Percentiles rank a stretch among this genome's conserved stretches.
phyloP scores from a whole-genome alignment of 768 basidiomycete species.

The Mrakia blollopis region DNA sequence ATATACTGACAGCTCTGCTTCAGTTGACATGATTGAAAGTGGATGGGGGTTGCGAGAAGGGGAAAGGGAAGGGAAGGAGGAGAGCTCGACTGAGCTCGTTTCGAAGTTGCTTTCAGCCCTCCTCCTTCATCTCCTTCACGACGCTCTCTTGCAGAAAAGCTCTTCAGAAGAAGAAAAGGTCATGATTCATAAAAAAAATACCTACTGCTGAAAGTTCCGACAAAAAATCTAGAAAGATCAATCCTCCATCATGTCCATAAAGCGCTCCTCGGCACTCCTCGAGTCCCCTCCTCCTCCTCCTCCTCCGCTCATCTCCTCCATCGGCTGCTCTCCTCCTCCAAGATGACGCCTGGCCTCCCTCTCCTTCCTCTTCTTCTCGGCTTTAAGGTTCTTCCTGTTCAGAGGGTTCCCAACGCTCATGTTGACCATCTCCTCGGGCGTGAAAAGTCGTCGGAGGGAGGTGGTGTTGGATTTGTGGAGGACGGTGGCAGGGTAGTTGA shows the following conservation, averaged over 20 bases:
- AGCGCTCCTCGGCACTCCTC: neutral
- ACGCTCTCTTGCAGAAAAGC: neutral
- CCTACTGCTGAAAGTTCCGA: neutral
- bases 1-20: neutral
- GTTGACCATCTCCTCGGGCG: conserved; percentile 49
- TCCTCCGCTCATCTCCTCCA: neutral
- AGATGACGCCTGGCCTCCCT: conserved; percentile 40
- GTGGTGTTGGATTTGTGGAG: conserved; percentile 48
- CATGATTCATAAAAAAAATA: neutral
- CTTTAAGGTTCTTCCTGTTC: conserved; percentile 58
- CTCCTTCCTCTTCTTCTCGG: conserved; percentile 59
- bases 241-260: conserved; percentile 6
- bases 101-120: neutral
- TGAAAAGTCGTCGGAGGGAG: conserved; percentile 53
- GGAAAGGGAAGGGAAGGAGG: neutral
- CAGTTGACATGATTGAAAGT: conserved; percentile 2
- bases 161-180: neutral
- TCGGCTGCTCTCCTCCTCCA: neutral
- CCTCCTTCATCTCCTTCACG: neutral
- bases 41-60: neutral
- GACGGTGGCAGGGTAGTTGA: conserved; percentile 21
- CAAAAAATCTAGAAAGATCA: too few relatives aligned
- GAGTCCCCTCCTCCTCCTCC: neutral
- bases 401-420: conserved; percentile 60
- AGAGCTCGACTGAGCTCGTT: neutral